A percentile compares a stretch with the other conserved stretches of the same genome.
These are phyloP conservation scores for Conidiobolus incongruus DNA, from an alignment of 371 early-diverging fungal species.

Conservation along the genomic window DNA sequence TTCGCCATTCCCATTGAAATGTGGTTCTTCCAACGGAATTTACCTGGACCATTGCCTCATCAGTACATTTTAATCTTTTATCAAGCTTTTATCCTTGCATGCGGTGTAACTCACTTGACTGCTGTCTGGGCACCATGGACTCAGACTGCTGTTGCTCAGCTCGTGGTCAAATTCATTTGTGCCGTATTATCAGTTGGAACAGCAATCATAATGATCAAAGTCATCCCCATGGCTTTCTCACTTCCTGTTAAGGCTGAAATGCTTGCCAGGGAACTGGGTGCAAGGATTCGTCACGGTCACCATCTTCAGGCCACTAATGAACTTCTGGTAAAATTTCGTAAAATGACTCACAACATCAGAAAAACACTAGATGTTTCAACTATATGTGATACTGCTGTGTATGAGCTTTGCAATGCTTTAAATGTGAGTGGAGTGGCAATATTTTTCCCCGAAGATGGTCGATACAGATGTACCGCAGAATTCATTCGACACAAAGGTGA, in stretches of 20 bases:
- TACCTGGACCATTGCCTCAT: slow-evolving; percentile 1
- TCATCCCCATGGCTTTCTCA: slow-evolving; percentile 3
- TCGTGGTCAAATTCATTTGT: background rate
- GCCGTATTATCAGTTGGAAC: background rate
- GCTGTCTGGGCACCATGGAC: background rate
- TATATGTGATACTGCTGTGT: slow-evolving; percentile 5
- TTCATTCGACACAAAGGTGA: background rate
- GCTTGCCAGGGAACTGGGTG: slow-evolving; percentile 2
- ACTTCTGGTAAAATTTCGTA: slow-evolving; percentile 2
- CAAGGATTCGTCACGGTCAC: slow-evolving; percentile 2
- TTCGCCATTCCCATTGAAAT: slow-evolving; percentile 5
- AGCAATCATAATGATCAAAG: slow-evolving; percentile 1
- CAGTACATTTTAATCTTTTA: slow-evolving; percentile 2
- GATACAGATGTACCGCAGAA: background rate
- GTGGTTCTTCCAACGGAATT: slow-evolving; percentile 3
- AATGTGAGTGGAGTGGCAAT: background rate
- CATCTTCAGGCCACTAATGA: slow-evolving; percentile 1
- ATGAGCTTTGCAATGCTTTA: background rate
- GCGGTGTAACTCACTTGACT: slow-evolving; percentile 3
- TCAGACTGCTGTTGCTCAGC: background rate
- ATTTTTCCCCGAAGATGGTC: background rate
- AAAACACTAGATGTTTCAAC: background rate
- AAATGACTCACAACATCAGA: slow-evolving; percentile 3
- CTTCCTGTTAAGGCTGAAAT: slow-evolving; percentile 2
- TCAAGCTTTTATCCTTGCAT: slow-evolving; percentile 2